phyloP scores from a whole-genome alignment of 192 early-diverging fungal species.

The Dispira simplex region DNA sequence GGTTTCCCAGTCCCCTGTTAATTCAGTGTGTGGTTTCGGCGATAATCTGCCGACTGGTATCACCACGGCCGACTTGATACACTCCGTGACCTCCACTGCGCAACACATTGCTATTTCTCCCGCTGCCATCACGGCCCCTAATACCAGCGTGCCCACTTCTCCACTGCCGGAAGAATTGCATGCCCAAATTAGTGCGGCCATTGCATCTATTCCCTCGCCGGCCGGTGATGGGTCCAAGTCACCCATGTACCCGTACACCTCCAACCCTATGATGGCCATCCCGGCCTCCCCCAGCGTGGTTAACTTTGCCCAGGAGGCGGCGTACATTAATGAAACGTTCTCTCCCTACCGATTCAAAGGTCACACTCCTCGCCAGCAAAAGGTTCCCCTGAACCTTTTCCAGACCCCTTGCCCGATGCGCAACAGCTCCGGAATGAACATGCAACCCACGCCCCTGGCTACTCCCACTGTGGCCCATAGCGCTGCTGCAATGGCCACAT shows the following conservation, averaged over 20 bases:
- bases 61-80: background rate
- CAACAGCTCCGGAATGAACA: background rate
- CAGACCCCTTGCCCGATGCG: background rate
- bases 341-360: slow-evolving; percentile 10
- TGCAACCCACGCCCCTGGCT: background rate
- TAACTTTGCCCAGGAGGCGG: slow-evolving; percentile 10
- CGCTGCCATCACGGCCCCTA: background rate
- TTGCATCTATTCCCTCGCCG: background rate
- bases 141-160: background rate
- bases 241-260: slow-evolving; percentile 10
- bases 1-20: background rate
- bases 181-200: background rate
- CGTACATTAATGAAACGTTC: slow-evolving; percentile 10
- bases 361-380: background rate
- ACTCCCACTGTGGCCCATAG: background rate
- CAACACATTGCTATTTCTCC: background rate
- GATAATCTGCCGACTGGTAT: too few relatives aligned
- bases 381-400: slow-evolving; percentile 4
- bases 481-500: background rate
- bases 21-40: background rate
- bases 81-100: background rate
- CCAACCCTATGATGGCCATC: slow-evolving; percentile 4
- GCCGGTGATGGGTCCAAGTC: background rate
- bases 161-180: background rate
- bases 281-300: slow-evolving; percentile 8